A percentile compares a stretch with the other conserved stretches of the same genome.
phyloP scores from a whole-genome alignment of 306 rosid species.

The Vicia villosa region DNA sequence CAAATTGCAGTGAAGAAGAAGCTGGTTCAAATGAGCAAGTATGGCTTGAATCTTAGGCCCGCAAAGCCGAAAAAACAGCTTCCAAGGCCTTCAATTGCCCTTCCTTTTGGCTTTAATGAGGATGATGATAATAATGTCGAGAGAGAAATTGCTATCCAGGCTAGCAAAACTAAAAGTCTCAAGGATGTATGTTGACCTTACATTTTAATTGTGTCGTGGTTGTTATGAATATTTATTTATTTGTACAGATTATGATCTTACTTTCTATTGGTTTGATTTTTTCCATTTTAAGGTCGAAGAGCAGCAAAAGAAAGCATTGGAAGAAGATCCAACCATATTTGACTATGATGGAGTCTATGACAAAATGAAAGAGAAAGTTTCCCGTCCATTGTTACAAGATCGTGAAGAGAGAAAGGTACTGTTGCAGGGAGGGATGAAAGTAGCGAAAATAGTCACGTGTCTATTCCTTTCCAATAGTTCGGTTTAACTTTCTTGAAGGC shows the following conservation, averaged over 20 bases:
- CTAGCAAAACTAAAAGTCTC: slow-evolving; percentile 77
- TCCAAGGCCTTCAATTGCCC: slow-evolving; percentile 53
- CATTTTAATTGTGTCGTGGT: not conserved
- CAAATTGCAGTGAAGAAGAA: slow-evolving; percentile 25
- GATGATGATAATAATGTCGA: slow-evolving; percentile 73
- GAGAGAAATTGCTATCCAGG: slow-evolving; percentile 79
- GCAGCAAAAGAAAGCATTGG: slow-evolving; percentile 80
- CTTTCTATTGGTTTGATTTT: slow-evolving; percentile 5
- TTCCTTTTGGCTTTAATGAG: slow-evolving; percentile 63
- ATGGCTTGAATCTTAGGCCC: slow-evolving; percentile 78
- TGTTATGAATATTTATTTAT: not conserved
- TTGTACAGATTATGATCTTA: slow-evolving; percentile 9
- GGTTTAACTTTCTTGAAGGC: slow-evolving; percentile 15
- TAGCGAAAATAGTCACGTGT: slow-evolving; percentile 19
- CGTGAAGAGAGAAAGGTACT: slow-evolving; percentile 73
- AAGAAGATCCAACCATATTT: slow-evolving; percentile 79
- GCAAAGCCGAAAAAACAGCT: slow-evolving; percentile 60
- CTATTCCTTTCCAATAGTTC: slow-evolving; percentile 15
- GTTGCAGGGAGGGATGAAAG: not conserved
- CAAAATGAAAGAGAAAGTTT: slow-evolving; percentile 69
- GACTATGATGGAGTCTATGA: slow-evolving; percentile 91
- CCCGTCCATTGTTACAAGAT: slow-evolving; percentile 65
- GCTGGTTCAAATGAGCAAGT: slow-evolving; percentile 65
- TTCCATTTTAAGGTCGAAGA: slow-evolving; percentile 62
- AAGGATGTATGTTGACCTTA: slow-evolving; percentile 57